Percentiles rank a stretch among this genome's conserved stretches.
phyloP scores from a whole-genome alignment of 352 stramenopile species.

The Pythium vanterpoolii region DNA sequence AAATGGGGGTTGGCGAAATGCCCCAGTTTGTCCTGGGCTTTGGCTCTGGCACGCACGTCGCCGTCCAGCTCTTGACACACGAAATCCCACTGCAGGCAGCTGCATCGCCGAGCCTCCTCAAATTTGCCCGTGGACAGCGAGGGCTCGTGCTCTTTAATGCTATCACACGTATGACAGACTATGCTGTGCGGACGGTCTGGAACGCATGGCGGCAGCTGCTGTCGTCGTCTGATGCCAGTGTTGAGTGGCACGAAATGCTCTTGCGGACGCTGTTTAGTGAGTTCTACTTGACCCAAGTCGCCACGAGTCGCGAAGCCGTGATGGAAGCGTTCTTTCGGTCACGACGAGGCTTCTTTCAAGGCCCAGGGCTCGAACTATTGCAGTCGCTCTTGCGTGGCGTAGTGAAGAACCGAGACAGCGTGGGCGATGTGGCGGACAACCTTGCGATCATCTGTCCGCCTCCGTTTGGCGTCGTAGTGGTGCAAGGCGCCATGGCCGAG shows the following conservation, averaged over 20 bases:
- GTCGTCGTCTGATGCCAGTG: conserved; percentile 10
- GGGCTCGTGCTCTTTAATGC: conserved; percentile 59
- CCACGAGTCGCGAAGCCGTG: conserved; percentile 33
- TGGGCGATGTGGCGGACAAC: conserved; percentile 26
- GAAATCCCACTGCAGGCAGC: conserved; percentile 35
- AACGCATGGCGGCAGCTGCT: conserved; percentile 19
- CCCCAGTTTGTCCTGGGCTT: conserved; percentile 68
- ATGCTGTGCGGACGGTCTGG: conserved; percentile 1
- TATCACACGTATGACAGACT: not conserved
- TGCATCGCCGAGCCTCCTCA: conserved; percentile 19
- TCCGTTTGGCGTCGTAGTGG: conserved; percentile 47
- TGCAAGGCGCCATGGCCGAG: conserved; percentile 33
- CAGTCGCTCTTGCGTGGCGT: conserved; percentile 38
- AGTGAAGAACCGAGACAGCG: conserved; percentile 39
- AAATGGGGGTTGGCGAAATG: conserved; percentile 51
- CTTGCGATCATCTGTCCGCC: conserved; percentile 17
- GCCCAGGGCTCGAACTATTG: conserved; percentile 28
- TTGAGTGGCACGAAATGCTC: conserved; percentile 53
- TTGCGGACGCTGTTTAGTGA: conserved; percentile 49
- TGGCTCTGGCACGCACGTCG: conserved; percentile 48
- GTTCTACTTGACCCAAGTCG: conserved; percentile 56
- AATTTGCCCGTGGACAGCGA: conserved; percentile 44
- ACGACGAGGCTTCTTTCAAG: conserved; percentile 44
- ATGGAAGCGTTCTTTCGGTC: conserved; percentile 54
- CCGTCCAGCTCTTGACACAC: conserved; percentile 43